Percentiles rank a stretch among this genome's conserved stretches.
phyloP scores from a whole-genome alignment of 345 rosid species.

The Toxicodendron radicans region DNA sequence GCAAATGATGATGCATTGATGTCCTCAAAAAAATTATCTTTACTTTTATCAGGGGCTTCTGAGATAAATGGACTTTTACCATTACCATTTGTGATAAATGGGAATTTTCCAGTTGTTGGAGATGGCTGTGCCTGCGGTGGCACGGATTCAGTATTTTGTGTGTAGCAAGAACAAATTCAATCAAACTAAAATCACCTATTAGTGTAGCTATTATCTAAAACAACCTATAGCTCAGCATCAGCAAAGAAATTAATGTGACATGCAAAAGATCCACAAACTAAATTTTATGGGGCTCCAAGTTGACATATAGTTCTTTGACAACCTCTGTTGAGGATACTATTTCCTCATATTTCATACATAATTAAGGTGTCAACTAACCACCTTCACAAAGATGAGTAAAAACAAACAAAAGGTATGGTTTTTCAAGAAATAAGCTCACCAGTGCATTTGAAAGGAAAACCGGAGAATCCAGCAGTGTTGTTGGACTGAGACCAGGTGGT shows the following conservation, averaged over 20 bases:
- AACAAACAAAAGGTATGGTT: constrained; percentile 4
- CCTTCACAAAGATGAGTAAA: not conserved
- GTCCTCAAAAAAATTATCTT: constrained; percentile 61
- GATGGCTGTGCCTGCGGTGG: constrained; percentile 79
- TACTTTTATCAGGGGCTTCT: constrained; percentile 47
- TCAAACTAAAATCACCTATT: not conserved
- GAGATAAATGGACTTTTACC: constrained; percentile 35
- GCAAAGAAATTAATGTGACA: not conserved
- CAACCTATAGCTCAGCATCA: not conserved
- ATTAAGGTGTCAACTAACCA: not conserved
- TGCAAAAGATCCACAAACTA: not conserved
- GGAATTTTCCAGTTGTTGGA: constrained; percentile 86
- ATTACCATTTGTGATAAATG: constrained; percentile 52
- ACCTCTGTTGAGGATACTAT: not conserved
- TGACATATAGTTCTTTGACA: not conserved
- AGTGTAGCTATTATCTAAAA: not conserved
- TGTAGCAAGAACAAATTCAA: constrained; percentile 16
- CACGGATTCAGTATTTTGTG: constrained; percentile 15
- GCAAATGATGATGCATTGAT: constrained; percentile 63
- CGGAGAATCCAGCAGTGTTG: constrained; percentile 86
- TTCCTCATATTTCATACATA: constrained; percentile 1
- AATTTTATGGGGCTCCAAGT: not conserved
- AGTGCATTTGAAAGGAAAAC: constrained; percentile 74
- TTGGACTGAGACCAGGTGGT: constrained; percentile 89
- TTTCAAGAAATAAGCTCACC: constrained; percentile 38